These are phyloP conservation scores for Lactarius psammicola DNA, from an alignment of 768 basidiomycete genomes.

Conservation along the genomic window DNA sequence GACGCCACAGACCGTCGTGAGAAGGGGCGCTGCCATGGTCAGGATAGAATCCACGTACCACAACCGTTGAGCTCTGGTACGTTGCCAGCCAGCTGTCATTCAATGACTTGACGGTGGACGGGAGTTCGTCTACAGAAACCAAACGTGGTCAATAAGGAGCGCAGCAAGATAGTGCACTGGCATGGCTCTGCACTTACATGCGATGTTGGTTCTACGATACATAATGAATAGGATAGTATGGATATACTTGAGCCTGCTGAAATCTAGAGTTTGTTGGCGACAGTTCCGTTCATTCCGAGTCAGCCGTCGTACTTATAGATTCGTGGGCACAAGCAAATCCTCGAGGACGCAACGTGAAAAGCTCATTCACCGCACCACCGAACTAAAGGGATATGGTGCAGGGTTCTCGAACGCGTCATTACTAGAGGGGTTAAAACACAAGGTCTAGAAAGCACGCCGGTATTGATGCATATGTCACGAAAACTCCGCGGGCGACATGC, in stretches of 20 bases:
- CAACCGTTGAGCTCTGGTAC: slow-evolving; percentile 21
- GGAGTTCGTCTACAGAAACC: slow-evolving; percentile 22
- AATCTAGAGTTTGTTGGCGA: not conserved
- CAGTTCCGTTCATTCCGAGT: not conserved
- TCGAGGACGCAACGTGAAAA: slow-evolving; percentile 7
- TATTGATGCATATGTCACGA: too few relatives aligned
- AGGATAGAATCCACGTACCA: slow-evolving; percentile 17
- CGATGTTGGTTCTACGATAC: slow-evolving; percentile 23
- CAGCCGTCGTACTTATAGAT: slow-evolving; percentile 10
- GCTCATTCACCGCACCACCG: slow-evolving; percentile 3
- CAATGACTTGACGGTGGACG: slow-evolving; percentile 25
- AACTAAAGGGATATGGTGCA: not conserved
- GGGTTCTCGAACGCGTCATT: not conserved
- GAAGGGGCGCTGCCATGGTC: not conserved
- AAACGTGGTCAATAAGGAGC: slow-evolving; percentile 1
- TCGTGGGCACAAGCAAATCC: not conserved
- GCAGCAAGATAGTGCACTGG: not conserved
- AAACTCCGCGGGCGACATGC: slow-evolving; percentile 1
- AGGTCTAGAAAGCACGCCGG: not conserved
- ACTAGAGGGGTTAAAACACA: too few relatives aligned
- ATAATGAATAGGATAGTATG: not conserved
- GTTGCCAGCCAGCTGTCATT: slow-evolving; percentile 26
- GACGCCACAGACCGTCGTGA: not conserved
- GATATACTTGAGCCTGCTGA: not conserved
- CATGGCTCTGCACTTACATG: slow-evolving; percentile 15